Conservation (phyloP, 257 asterid genomes). For the Ligustrum vulgare region DNA sequence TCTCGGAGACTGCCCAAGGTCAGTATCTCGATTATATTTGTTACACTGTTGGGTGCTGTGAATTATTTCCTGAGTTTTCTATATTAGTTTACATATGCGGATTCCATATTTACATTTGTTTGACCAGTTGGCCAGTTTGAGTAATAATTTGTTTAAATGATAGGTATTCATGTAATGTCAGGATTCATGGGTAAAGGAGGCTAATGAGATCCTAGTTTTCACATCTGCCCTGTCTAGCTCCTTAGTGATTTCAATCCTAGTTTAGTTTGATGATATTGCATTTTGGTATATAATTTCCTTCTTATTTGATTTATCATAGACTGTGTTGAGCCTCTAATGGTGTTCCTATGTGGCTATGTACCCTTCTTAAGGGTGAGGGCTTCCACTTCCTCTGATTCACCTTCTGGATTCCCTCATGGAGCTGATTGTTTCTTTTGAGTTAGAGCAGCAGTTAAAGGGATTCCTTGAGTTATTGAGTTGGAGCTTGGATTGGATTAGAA, state of each 20-base stretch:
- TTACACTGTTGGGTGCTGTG: background rate
- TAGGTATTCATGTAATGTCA: background rate
- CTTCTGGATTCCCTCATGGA: too few relatives aligned
- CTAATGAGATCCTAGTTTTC: background rate
- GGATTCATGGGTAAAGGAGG: background rate
- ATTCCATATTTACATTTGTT: background rate
- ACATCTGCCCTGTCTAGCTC: background rate
- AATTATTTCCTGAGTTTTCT: background rate
- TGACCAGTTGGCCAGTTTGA: background rate
- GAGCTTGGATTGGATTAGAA: too few relatives aligned
- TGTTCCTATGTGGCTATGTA: too few relatives aligned
- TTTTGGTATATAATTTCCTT: too few relatives aligned
- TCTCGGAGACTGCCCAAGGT: constrained; percentile 26
- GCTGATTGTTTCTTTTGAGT: too few relatives aligned
- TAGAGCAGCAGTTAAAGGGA: too few relatives aligned
- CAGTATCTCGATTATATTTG: constrained; percentile 3
- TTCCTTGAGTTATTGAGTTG: too few relatives aligned
- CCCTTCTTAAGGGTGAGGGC: too few relatives aligned
- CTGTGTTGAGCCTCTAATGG: too few relatives aligned
- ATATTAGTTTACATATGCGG: background rate
- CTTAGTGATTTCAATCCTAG: background rate
- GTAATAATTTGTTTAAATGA: background rate
- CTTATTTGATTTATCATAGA: too few relatives aligned
- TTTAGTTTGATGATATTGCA: too few relatives aligned
- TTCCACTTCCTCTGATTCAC: too few relatives aligned